These are phyloP conservation scores for Phytophthora boehmeriae DNA, from an alignment of 352 stramenopile species.

Conservation along the genomic window DNA sequence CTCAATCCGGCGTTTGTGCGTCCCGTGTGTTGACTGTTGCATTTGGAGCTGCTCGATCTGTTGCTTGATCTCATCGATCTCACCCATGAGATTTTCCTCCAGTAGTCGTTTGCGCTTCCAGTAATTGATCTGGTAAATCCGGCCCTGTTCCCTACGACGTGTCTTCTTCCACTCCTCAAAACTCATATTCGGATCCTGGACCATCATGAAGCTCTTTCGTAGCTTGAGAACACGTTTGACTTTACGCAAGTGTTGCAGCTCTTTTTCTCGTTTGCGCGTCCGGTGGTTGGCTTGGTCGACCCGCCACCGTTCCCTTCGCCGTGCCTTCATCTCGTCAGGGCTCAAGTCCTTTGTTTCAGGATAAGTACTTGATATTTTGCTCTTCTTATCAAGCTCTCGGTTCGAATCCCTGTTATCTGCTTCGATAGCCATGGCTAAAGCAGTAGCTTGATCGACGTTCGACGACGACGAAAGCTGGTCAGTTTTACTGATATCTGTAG, in stretches of 20 bases:
- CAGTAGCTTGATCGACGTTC: too few species aligned
- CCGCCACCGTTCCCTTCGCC: conserved; percentile 6
- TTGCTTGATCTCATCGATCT: conserved; percentile 43
- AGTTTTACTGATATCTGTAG: too few species aligned
- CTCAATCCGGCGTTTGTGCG: conserved; percentile 2
- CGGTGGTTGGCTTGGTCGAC: too few species aligned
- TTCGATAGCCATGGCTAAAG: too few species aligned
- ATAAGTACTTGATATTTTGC: too few species aligned
- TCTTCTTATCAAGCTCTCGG: too few species aligned
- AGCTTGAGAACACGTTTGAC: conserved; percentile 31
- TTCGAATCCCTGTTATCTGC: too few species aligned
- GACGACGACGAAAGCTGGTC: too few species aligned
- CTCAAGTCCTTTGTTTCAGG: too few species aligned
- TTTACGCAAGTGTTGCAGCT: conserved; percentile 26
- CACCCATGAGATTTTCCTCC: conserved; percentile 2
- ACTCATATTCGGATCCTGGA: too few species aligned
- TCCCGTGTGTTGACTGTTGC: neutral
- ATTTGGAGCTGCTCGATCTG: conserved; percentile 44
- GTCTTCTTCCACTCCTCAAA: neutral
- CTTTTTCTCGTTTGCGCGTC: conserved; percentile 9
- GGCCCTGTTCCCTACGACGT: neutral
- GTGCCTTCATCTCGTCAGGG: too few species aligned
- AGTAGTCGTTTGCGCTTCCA: neutral
- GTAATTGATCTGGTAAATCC: neutral
- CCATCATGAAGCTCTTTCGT: too few species aligned